Evolutionary conservation across 176 grass and related monocot species (phyloP), one percentile per base, ranked within the genome.

Genomic region (Musa acuminata): DNA sequence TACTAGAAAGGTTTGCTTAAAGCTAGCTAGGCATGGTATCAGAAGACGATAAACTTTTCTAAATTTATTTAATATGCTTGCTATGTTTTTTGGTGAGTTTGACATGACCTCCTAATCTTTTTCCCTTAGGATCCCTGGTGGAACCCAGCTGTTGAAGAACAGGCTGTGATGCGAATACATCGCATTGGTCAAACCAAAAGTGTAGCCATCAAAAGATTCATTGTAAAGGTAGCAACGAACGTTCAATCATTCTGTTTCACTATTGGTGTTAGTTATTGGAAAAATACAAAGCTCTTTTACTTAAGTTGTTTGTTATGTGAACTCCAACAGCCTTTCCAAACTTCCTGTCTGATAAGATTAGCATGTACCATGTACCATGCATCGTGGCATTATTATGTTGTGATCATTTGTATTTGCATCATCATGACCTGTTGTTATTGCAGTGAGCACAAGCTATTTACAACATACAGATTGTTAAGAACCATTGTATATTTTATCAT

Each of bases 91-190:
- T 24, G n/a, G 23, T 78, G 19, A 10, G 13, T 55, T 54, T 68
- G 64, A 69, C 24, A 11, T 23, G 52, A 43, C 13, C 9, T 13
- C 22, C 29, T 9, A 16, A 21, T n/a, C n/a, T 71, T 29, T 63
- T 75, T 54, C n/a, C 65, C 71, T 79, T 10, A 94, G 95, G 95
- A 99, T 75, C 90, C 95, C 74, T 91, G 90, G 95, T 99, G 95
- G 95, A 99, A 99, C 80, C 88, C 86, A 73, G 95, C 88, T 64
- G 95, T 99, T 50, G 95, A 99, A 65, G 95, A 99, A 73, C 90
- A 99, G 82, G 90, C 95, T 73, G 80, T 99, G 51, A 94, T 94
- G 95, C 87, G 95, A 23, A 94, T 94, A 75, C 90, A 94, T 80
- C 82, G 88, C 63, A 99, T 99, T 77, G 90, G 90, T 70, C 95